A percentile compares a stretch with the other conserved stretches of the same genome.
phyloP scores from a whole-genome alignment of 2,329 filamentous ascomycete species.

The Chrysoporthe cubensis region DNA sequence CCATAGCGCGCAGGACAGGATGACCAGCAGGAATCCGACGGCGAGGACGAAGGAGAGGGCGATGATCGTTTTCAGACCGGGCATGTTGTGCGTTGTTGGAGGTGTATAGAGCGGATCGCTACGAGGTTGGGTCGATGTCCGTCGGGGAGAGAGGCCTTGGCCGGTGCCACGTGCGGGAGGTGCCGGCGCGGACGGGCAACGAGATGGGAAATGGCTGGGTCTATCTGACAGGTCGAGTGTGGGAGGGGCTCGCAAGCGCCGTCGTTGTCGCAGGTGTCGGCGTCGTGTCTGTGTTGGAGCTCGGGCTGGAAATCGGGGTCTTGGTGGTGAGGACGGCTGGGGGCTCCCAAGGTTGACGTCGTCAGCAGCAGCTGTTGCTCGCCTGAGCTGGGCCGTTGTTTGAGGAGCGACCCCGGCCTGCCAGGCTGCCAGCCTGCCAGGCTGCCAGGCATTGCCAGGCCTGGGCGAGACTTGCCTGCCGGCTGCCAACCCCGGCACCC shows the following conservation, averaged over 20 bases:
- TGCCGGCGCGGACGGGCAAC: neutral
- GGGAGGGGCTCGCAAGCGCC: neutral
- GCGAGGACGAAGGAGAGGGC: conserved; percentile 98
- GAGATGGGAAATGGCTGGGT: neutral
- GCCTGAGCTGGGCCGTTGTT: neutral
- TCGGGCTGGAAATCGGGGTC: neutral
- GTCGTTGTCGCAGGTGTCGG: neutral
- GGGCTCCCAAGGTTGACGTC: conserved; percentile 20
- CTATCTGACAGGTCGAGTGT: neutral
- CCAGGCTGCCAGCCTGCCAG: conserved; percentile 5
- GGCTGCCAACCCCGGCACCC: conserved; percentile 12
- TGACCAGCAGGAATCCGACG: conserved; percentile 97
- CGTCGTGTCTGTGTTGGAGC: neutral
- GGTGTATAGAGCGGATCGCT: conserved; percentile 20
- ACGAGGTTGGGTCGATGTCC: conserved; percentile 7
- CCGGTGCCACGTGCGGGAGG: neutral
- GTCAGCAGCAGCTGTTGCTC: conserved; percentile 26
- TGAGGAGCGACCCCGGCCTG: conserved; percentile 16
- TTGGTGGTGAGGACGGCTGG: conserved; percentile 14
- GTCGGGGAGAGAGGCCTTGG: neutral
- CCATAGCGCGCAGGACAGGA: conserved; percentile 95
- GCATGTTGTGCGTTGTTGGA: conserved; percentile 48
- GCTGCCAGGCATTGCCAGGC: neutral
- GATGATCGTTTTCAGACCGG: conserved; percentile 97
- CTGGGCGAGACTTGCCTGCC: neutral